These are phyloP conservation scores for Cyanodermella asteris DNA, from an alignment of 2,329 filamentous ascomycete genomes.

Conservation along the genomic window DNA sequence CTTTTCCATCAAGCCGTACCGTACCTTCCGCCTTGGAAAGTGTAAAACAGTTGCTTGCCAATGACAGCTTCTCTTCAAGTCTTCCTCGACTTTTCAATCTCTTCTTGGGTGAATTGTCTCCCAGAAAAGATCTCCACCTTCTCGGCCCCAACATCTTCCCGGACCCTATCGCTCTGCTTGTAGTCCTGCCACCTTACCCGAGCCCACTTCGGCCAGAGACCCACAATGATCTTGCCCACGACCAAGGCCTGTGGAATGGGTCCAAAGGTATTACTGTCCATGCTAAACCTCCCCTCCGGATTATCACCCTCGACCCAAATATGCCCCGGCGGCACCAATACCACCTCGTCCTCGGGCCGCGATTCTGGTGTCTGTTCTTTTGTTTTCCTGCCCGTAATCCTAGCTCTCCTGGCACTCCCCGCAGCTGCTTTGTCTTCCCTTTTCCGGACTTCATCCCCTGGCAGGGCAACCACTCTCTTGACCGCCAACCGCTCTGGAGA, in stretches of 20 bases:
- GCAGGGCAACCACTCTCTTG: constrained; percentile 64
- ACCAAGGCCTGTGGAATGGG: constrained; percentile 52
- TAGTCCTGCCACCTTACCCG: constrained; percentile 17
- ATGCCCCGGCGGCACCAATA: constrained; percentile 59
- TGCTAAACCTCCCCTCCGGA: constrained; percentile 39
- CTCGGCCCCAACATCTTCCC: constrained; percentile 8
- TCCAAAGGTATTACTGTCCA: constrained; percentile 81
- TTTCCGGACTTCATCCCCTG: constrained; percentile 55
- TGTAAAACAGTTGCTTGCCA: no score
- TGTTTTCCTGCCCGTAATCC: no score
- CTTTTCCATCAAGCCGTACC: no score
- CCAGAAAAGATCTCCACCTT: constrained; percentile 5
- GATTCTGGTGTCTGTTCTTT: no score
- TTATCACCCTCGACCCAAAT: constrained; percentile 84
- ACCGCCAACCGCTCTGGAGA: constrained; percentile 48
- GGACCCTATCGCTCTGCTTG: constrained; percentile 12
- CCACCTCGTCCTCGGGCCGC: constrained; percentile 8
- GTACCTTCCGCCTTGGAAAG: no score
- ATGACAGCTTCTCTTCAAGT: no score
- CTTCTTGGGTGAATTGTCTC: no score
- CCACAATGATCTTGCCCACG: constrained; percentile 53
- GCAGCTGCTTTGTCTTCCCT: no score
- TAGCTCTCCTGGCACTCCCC: constrained; percentile 34
- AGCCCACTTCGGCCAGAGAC: constrained; percentile 36
- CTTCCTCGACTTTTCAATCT: no score